Evolutionary conservation across 2,329 filamentous ascomycete genomes (phyloP).

Genomic region (Chlorencoelia australis): DNA sequence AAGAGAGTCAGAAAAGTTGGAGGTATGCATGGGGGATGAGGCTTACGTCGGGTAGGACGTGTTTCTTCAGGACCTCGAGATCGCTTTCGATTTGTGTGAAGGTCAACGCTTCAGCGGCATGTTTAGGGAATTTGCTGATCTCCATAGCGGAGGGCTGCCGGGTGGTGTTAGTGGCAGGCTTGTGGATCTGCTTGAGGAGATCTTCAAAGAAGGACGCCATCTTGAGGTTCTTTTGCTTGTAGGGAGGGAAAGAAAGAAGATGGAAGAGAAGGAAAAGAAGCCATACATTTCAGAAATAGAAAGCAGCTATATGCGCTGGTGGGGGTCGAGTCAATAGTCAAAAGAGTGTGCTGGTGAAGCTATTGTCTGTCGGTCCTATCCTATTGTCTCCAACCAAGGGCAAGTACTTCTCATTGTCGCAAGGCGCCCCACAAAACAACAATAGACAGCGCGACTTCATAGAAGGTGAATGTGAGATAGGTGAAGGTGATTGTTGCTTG

Average conservation of each 20-base stretch:
- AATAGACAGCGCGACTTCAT: conserved; percentile 12
- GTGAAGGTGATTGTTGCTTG: no score
- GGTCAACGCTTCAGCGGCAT: no score
- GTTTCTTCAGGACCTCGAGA: background rate
- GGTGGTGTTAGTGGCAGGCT: background rate
- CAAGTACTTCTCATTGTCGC: conserved; percentile 22
- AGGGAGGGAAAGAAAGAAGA: background rate
- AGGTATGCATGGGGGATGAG: background rate
- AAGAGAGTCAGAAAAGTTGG: conserved; percentile 1
- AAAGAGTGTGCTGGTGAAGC: conserved; percentile 5
- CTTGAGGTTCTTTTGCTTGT: no score
- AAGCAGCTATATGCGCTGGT: background rate
- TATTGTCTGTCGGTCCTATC: no score
- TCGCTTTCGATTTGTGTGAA: no score
- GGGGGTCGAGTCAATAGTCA: conserved; percentile 1
- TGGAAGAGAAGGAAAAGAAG: background rate
- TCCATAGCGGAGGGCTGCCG: conserved; percentile 9
- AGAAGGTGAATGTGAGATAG: no score
- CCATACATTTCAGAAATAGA: conserved; percentile 1
- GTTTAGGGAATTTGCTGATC: no score
- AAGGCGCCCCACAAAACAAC: conserved; percentile 9
- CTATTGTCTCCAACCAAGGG: no score
- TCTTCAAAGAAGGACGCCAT: background rate
- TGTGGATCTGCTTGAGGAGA: background rate
- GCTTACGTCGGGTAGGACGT: conserved; percentile 6